Conservation (phyloP, 306 rosid species). For the Casuarina cunninghamiana region DNA sequence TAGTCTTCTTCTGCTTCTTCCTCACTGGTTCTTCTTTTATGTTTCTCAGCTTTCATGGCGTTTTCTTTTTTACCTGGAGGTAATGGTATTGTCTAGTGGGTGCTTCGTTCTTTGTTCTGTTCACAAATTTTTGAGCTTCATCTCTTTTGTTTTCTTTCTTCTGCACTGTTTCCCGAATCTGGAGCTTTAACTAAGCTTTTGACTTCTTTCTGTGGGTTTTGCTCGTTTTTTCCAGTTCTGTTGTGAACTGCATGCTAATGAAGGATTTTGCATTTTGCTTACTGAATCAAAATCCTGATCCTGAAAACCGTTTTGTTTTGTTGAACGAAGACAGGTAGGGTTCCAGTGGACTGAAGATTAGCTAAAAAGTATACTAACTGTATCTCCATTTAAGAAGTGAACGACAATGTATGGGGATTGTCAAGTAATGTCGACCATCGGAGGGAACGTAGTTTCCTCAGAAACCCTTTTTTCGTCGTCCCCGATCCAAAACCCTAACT, state of each 20-base stretch:
- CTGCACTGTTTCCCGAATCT: too few species aligned
- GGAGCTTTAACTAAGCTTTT: neutral
- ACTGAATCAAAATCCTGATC: neutral
- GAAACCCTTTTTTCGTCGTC: constrained; percentile 73
- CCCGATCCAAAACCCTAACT: constrained; percentile 83
- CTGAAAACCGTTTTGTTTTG: neutral
- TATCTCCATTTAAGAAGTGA: constrained; percentile 11
- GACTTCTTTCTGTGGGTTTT: neutral
- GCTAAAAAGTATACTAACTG: too few species aligned
- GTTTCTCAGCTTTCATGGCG: constrained; percentile 8
- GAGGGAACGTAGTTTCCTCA: constrained; percentile 68
- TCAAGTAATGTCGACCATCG: constrained; percentile 87
- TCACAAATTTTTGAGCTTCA: neutral
- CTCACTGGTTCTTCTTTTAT: neutral
- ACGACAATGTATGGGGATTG: constrained; percentile 86
- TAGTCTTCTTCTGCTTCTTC: neutral
- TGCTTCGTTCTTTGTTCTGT: neutral
- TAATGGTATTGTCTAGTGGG: neutral
- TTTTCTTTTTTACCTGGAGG: neutral
- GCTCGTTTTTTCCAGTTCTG: too few species aligned
- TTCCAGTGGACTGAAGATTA: neutral
- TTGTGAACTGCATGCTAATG: neutral
- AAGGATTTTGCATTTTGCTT: too few species aligned
- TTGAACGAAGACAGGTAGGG: neutral
- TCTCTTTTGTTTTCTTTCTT: neutral